Conservation (phyloP, 176 grass and related monocot species). For the Aegilops speltoides region DNA sequence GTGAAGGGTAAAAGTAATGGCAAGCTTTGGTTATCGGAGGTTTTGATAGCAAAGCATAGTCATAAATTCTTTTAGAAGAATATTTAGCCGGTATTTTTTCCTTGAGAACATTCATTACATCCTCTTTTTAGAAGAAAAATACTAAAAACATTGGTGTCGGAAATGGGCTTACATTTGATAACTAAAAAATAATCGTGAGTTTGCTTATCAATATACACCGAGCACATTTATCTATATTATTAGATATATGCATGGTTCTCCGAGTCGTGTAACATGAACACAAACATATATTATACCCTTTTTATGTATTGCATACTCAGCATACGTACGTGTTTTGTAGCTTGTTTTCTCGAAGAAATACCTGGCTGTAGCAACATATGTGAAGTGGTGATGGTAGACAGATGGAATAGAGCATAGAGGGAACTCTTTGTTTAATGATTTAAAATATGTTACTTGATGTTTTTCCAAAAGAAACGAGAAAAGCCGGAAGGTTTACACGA, state of each 20-base stretch:
- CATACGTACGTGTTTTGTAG: not conserved
- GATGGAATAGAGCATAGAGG: not conserved
- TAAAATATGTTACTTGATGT: not conserved
- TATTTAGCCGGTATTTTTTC: not conserved
- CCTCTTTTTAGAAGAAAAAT: not conserved
- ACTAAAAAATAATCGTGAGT: not conserved
- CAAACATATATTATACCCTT: not conserved
- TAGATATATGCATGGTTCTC: slow-evolving; percentile 5
- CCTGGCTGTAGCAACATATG: not conserved
- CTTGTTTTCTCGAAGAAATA: not conserved
- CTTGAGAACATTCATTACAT: not conserved
- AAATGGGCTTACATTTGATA: not conserved
- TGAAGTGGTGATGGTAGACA: not conserved
- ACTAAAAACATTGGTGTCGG: not conserved
- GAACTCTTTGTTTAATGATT: not conserved
- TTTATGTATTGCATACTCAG: not conserved
- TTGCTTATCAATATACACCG: not conserved
- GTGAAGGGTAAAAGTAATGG: not conserved
- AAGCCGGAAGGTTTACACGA: not conserved
- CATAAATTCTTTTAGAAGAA: not conserved
- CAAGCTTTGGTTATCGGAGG: not conserved
- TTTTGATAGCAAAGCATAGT: not conserved
- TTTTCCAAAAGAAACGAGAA: not conserved
- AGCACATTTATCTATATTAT: not conserved
- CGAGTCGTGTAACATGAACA: not conserved